Evolutionary conservation across 1,284 basidiomycete genomes (phyloP).

Genomic region (Pseudozyma tsukubaensis): DNA sequence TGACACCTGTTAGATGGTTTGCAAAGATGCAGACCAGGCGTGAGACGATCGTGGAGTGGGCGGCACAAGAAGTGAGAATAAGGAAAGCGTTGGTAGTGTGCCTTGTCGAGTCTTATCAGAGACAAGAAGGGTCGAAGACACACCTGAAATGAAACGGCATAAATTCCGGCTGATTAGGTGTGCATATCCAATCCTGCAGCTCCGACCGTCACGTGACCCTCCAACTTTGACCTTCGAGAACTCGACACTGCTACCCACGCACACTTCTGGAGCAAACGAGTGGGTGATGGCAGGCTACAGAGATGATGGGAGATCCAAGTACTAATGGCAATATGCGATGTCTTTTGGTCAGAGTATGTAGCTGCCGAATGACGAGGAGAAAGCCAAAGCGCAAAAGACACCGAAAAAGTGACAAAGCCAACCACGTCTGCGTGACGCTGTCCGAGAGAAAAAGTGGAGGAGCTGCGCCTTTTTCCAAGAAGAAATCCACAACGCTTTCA

Average conservation of each 20-base stretch:
- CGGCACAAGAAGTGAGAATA: background rate
- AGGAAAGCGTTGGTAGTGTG: background rate
- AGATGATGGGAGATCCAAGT: too few relatives aligned
- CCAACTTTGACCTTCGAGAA: background rate
- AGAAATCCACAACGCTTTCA: slow-evolving; percentile 19
- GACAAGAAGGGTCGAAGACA: background rate
- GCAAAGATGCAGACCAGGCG: too few relatives aligned
- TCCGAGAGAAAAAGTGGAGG: slow-evolving; percentile 23
- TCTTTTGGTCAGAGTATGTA: background rate
- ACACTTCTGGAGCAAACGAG: background rate
- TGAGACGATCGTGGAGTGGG: too few relatives aligned
- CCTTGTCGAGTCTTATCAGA: slow-evolving; percentile 9
- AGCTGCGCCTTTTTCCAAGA: background rate
- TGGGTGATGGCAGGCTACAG: background rate
- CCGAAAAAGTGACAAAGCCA: background rate
- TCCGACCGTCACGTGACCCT: slow-evolving; percentile 29
- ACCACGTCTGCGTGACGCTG: slow-evolving; percentile 2
- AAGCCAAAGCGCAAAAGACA: background rate
- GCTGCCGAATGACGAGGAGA: background rate
- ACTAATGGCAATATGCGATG: background rate
- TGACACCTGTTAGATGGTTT: background rate
- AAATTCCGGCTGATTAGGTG: slow-evolving; percentile 20
- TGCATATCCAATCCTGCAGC: slow-evolving; percentile 24
- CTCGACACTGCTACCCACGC: background rate
- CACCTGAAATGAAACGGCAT: slow-evolving; percentile 12